Base-by-base conservation (phyloP, 305 asterid species). In the Rubia peregrina region DNA sequence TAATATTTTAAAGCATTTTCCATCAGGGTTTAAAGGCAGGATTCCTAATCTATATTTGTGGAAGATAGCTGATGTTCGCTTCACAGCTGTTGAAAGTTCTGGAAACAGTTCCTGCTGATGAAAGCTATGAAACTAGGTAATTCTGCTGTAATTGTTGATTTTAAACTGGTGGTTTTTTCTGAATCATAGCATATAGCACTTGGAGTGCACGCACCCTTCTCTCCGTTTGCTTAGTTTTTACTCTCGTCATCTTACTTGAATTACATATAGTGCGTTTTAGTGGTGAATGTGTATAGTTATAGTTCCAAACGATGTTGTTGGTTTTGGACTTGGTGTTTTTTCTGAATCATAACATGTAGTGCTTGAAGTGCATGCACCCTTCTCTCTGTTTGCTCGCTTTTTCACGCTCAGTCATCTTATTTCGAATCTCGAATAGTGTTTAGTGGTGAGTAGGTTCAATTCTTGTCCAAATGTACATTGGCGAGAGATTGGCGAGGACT, bases 1-100 rank as follows among this genome's bases (percentile, higher is more conserved):
- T 55, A 36, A 19, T 64, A 13, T 69, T 65, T 42, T 42, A 7
- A 53, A 43, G 43, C 65, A 46, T 60, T 46, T 12, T 41, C 26
- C 53, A 2, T 33, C 66, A 38, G 21, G 19, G 24, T 65, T 66
- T 51, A 44, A 72, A 56, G 68, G 36, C 65, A 68, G 77, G 56
- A 72, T 62, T 62, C 26, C 43, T 62, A 41, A 63, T 46, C 65
- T 22, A 38, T 61, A 71, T 73, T 64, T 71, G 59, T 59, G 9
- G 59, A 69, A 53, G 61, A 43, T 68, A 22, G 77, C 73, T 78
- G 74, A 83, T 83, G 86, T 80, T 80, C 61, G 80, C 80, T 46
- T 57, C 81, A 9, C 87, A 75, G 80, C 74, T 78, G 46, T 66
- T 72, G 77, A 69, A 80, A 49, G 57, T 80, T 72, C 80, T 83